phyloP scores from a whole-genome alignment of 2,329 filamentous ascomycete species.

The Penicillium sp. region DNA sequence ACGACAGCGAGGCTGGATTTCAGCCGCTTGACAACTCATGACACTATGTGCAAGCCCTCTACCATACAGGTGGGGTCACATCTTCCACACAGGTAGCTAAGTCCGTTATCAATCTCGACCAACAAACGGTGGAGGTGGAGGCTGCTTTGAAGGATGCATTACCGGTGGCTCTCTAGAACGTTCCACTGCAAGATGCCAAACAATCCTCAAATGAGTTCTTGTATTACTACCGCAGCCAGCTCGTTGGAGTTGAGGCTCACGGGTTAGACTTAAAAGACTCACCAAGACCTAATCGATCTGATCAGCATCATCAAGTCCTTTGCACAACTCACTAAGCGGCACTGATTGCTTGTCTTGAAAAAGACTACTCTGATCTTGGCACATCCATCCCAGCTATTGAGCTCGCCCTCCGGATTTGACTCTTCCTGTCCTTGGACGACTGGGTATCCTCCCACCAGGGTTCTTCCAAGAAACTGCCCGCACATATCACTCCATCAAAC shows the following conservation, averaged over 20 bases:
- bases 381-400: background rate
- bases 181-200: background rate
- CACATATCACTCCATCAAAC: constrained; percentile 6
- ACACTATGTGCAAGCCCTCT: background rate
- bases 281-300: background rate
- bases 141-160: background rate
- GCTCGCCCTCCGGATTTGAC: background rate
- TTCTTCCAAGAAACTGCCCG: constrained; percentile 11
- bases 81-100: background rate
- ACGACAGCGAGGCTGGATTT: background rate
- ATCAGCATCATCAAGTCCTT: background rate
- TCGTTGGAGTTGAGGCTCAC: background rate
- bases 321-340: background rate
- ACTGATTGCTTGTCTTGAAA: background rate
- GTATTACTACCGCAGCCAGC: background rate
- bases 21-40: background rate
- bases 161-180: background rate
- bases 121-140: background rate
- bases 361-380: background rate
- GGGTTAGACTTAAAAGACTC: background rate
- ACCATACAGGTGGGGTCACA: background rate
- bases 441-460: background rate
- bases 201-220: background rate
- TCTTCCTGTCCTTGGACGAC: background rate
- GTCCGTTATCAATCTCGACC: background rate